Evolutionary conservation across 129 eudicot genomes (phyloP), one percentile per base, ranked within the genome.

Genomic region (Rutidosis leptorrhynchoides): DNA sequence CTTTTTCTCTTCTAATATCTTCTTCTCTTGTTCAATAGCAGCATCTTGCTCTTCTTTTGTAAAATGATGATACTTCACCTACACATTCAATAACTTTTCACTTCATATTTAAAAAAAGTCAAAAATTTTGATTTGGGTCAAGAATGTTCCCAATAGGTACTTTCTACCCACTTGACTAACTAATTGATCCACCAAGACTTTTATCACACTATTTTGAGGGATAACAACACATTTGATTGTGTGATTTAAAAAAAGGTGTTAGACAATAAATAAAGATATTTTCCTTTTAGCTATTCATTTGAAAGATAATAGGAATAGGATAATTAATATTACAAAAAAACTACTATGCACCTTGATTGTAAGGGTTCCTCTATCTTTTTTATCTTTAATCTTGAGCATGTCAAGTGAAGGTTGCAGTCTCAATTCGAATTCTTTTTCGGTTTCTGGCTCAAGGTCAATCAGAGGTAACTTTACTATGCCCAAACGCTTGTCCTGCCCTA

Each of bases 281-380:
- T n/a, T n/a, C n/a, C n/a, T n/a, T n/a, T n/a, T n/a, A n/a, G n/a
- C n/a, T n/a, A n/a, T n/a, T n/a, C n/a, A n/a, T n/a, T n/a, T n/a
- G n/a, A n/a, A n/a, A n/a, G n/a, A n/a, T n/a, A n/a, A n/a, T n/a
- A n/a, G n/a, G n/a, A n/a, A n/a, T n/a, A n/a, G n/a, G n/a, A 67
- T n/a, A 20, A 2, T 12, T 17, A 69, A 23, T 17, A 14, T 11
- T 64, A 26, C 23, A 16, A 43, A 42, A 7, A 22, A 20, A 30
- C 37, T 49, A 17, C 21, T 29, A 37, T 54, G 24, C 68, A 93
- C 99, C 96, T 86, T 85, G 53, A 93, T 8, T 30, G 95, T 86
- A 43, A 93, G 67, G 56, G 99, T 86, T 78, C 99, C 99, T 76
- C 96, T 76, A 63, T 93, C 99, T 75, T 93, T 93, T 82, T 93